Evolutionary conservation across 805 yeast species (phyloP), one percentile per base, ranked within the genome.

Genomic region (Candida maltosa): DNA sequence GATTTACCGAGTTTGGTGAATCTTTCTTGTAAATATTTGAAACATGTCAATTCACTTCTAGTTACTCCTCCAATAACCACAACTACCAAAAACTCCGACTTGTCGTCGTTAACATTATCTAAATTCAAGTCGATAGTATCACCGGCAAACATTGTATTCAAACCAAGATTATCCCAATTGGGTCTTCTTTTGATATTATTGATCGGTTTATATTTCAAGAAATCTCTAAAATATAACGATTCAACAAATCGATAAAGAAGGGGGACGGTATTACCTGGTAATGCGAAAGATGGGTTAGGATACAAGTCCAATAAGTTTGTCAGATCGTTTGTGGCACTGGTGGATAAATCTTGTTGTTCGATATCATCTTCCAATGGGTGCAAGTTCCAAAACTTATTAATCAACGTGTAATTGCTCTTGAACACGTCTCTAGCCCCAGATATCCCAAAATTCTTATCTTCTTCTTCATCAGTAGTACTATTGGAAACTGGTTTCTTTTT

Each of bases 51-150:
- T 56, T 91, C 98, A 6, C 93, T 78, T 52, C 85, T 70, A 0
- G 97, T 87, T 6, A 89, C 63, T 1, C 98, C 97, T 10, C 97
- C 97, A 26, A 89, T 50, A 42, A 83, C 59, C 6, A 79, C 75
- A 34, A 86, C 46, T 41, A 87, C 50, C 40, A 58, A 35, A 52
- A 60, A 36, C 35, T 40, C 42, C 26, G 33, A 42, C 8, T 29
- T 19, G 16, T 34, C 32, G 23, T 25, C 40, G 24, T 20, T 40
- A 15, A 44, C 47, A 35, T 55, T 61, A 30, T 53, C 50, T 2
- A 63, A n/a, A 37, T 62, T 62, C n/a, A 59, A 37, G 51, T 65
- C 73, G 12, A 55, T 45, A 3, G 60, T 56, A 29, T 60, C 60
- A 0, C 77, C 78, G 29, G 56, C 52, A 40, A 75, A 54, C 58